These are phyloP conservation scores for Hymenoscyphus salicellus DNA, from an alignment of 2,329 filamentous ascomycete genomes.

Conservation along the genomic window DNA sequence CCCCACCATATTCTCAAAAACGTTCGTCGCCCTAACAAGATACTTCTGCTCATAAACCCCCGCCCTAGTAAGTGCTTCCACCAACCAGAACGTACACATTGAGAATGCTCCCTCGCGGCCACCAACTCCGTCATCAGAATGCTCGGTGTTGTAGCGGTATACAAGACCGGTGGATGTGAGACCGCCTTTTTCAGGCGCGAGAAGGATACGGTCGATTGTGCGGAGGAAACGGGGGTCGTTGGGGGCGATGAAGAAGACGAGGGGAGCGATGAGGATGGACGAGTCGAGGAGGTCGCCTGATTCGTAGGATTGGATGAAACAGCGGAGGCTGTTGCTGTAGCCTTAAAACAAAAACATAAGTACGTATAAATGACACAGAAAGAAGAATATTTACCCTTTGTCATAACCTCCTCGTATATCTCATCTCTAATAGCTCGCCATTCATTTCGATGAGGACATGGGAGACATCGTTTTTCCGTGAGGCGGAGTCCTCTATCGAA, in stretches of 20 bases:
- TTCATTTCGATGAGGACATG: slow-evolving; percentile 64
- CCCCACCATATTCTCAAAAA: slow-evolving; percentile 75
- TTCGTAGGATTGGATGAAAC: slow-evolving; percentile 76
- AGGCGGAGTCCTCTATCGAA: slow-evolving; percentile 73
- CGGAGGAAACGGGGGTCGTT: slow-evolving; percentile 73
- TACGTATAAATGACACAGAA: background rate
- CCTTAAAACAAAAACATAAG: slow-evolving; percentile 40
- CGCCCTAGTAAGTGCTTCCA: slow-evolving; percentile 72
- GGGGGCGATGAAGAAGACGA: slow-evolving; percentile 76
- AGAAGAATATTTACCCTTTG: slow-evolving; percentile 48
- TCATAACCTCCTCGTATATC: slow-evolving; percentile 74
- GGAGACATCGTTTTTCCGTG: slow-evolving; percentile 71
- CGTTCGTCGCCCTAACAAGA: slow-evolving; percentile 57
- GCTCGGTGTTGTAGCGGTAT: slow-evolving; percentile 68
- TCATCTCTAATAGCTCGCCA: slow-evolving; percentile 66
- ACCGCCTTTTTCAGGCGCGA: slow-evolving; percentile 70
- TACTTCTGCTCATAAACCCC: slow-evolving; percentile 64
- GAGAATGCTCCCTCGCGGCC: slow-evolving; percentile 73
- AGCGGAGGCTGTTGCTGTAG: slow-evolving; percentile 66
- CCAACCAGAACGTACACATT: slow-evolving; percentile 82
- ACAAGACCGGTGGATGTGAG: slow-evolving; percentile 73
- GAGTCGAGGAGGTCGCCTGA: slow-evolving; percentile 67
- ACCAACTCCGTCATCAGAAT: slow-evolving; percentile 70
- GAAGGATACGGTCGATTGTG: slow-evolving; percentile 69
- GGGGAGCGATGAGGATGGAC: slow-evolving; percentile 70